These are phyloP conservation scores for Xylaria longipes DNA, from an alignment of 495 filamentous ascomycete species.

Conservation along the genomic window DNA sequence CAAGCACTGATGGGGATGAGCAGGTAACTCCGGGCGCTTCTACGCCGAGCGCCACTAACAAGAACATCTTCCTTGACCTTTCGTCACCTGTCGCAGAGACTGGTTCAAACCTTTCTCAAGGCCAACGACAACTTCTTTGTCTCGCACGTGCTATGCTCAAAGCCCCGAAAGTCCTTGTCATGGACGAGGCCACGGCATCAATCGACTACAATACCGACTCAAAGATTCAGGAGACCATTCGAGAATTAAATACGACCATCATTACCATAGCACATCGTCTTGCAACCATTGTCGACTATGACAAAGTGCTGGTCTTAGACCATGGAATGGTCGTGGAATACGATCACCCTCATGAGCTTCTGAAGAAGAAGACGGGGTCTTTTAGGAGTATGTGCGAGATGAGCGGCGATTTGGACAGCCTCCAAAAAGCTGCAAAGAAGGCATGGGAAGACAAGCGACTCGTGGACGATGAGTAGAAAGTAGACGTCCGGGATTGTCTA, in stretches of 20 bases:
- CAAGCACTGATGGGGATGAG: constrained; percentile 24
- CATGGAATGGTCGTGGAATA: constrained; percentile 88
- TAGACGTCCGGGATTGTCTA: neutral
- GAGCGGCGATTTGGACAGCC: constrained; percentile 80
- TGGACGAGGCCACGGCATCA: constrained; percentile 98
- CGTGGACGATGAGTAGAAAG: constrained; percentile 45
- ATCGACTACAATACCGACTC: constrained; percentile 96
- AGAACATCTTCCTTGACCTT: constrained; percentile 92
- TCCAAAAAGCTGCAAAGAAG: constrained; percentile 79
- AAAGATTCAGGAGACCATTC: constrained; percentile 95
- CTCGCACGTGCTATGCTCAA: constrained; percentile 94
- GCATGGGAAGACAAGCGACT: constrained; percentile 52
- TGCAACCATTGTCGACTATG: constrained; percentile 96
- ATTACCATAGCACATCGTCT: constrained; percentile 98
- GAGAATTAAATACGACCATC: constrained; percentile 89
- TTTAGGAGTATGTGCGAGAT: constrained; percentile 96
- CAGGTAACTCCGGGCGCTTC: constrained; percentile 34
- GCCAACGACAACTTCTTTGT: constrained; percentile 93
- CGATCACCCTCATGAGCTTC: constrained; percentile 81
- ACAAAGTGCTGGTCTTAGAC: constrained; percentile 97
- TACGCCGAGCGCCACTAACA: constrained; percentile 66
- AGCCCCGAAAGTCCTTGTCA: constrained; percentile 88
- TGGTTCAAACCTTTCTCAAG: constrained; percentile 95
- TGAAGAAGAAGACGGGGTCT: constrained; percentile 68
- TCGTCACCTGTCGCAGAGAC: constrained; percentile 87